phyloP scores from a whole-genome alignment of 331 rosid species.

The Cucumis variabilis region DNA sequence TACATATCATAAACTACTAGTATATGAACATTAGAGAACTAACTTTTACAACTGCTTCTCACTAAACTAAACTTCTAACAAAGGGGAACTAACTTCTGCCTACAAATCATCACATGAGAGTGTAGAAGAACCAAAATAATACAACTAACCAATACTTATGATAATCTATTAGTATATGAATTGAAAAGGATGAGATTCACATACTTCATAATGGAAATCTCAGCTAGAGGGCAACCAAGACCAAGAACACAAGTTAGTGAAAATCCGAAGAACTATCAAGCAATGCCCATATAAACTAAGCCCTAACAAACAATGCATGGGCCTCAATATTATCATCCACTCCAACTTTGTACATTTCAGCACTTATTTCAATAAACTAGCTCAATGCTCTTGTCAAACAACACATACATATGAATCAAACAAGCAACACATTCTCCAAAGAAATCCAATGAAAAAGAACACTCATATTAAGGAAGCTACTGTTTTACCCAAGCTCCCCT shows the following conservation, averaged over 20 bases:
- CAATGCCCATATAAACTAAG: conserved; percentile 72
- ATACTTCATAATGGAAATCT: conserved; percentile 86
- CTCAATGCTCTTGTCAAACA: conserved; percentile 59
- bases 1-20: too few relatives aligned
- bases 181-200: background rate
- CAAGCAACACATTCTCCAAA: background rate
- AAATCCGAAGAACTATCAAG: conserved; percentile 72
- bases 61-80: background rate
- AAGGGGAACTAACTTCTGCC: too few relatives aligned
- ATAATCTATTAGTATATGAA: background rate
- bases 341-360: conserved; percentile 82
- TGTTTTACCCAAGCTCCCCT: conserved; percentile 48
- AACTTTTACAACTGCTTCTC: background rate
- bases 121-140: background rate
- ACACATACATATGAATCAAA: background rate
- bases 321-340: conserved; percentile 67
- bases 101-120: too few relatives aligned
- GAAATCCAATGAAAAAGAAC: background rate
- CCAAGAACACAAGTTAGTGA: conserved; percentile 69
- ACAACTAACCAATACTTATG: background rate
- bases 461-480: conserved; percentile 61
- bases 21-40: background rate
- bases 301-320: conserved; percentile 64
- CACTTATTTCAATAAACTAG: conserved; percentile 73
- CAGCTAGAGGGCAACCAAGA: conserved; percentile 71